A percentile compares a stretch with the other conserved stretches of the same genome.
phyloP scores from a whole-genome alignment of 495 filamentous ascomycete species.

The Penicillium alfredii region DNA sequence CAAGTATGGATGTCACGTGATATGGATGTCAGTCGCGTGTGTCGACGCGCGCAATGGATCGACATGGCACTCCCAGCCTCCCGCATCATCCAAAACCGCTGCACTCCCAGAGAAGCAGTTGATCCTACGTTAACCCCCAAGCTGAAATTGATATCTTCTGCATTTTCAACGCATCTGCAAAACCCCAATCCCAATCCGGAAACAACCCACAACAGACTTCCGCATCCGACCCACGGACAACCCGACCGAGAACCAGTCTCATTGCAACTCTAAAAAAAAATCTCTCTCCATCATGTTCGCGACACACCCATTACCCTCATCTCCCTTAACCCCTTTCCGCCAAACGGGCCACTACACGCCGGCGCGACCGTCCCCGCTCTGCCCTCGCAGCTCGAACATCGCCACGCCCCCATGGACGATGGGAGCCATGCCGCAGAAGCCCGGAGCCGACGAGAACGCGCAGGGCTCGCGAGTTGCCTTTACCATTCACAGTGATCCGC shows the following conservation, averaged over 20 bases:
- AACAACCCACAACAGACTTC: conserved; percentile 17
- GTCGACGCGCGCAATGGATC: conserved; percentile 16
- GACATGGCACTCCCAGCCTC: conserved; percentile 8
- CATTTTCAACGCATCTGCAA: not conserved
- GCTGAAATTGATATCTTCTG: no score
- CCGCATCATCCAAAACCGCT: conserved; percentile 13
- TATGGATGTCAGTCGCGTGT: no score
- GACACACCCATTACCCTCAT: conserved; percentile 37
- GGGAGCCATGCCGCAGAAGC: conserved; percentile 12
- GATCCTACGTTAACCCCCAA: no score
- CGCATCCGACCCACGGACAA: conserved; percentile 20
- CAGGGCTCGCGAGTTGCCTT: conserved; percentile 13
- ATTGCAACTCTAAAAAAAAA: no score
- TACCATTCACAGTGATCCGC: conserved; percentile 12
- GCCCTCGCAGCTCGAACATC: conserved; percentile 24
- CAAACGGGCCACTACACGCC: conserved; percentile 41
- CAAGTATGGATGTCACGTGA: no score
- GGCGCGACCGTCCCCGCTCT: conserved; percentile 48
- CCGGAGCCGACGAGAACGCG: conserved; percentile 6
- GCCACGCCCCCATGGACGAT: conserved; percentile 26
- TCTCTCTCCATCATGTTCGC: conserved; percentile 26
- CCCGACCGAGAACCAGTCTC: no score
- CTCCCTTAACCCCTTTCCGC: conserved; percentile 30
- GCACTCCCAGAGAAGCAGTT: no score
- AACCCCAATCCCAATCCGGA: not conserved